phyloP scores from a whole-genome alignment of 257 asterid genomes.

The Capsicum pubescens region DNA sequence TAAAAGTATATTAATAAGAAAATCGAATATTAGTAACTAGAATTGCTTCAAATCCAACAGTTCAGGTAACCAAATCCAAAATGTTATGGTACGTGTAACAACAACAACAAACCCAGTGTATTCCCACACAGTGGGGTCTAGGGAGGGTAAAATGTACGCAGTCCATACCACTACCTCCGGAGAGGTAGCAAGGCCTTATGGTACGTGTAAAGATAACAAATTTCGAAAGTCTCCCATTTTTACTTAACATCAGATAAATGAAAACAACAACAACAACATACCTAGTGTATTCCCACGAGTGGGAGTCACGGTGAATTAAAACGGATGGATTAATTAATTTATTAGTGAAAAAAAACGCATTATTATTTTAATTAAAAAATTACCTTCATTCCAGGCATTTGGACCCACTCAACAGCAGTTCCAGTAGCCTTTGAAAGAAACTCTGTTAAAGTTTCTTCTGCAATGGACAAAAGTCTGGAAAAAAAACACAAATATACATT shows the following conservation, averaged over 20 bases:
- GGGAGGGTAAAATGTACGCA: too few relatives aligned
- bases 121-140: too few relatives aligned
- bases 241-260: too few relatives aligned
- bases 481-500: conserved; percentile 38
- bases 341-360: background rate
- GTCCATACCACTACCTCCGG: too few relatives aligned
- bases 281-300: too few relatives aligned
- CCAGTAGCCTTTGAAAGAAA: conserved; percentile 97
- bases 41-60: too few relatives aligned
- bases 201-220: background rate
- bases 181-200: too few relatives aligned
- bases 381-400: conserved; percentile 99
- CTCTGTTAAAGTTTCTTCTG: conserved; percentile 97
- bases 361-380: background rate
- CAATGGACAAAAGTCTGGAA: conserved; percentile 87
- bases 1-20: background rate
- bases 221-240: background rate
- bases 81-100: too few relatives aligned
- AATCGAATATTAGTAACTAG: too few relatives aligned
- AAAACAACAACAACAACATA: too few relatives aligned
- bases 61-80: background rate
- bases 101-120: too few relatives aligned
- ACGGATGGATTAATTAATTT: background rate
- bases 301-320: background rate
- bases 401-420: conserved; percentile 99